Percentiles rank a stretch among this genome's conserved stretches.
Conservation (phyloP, 495 filamentous ascomycete species). For the Aspergillus leporis region DNA sequence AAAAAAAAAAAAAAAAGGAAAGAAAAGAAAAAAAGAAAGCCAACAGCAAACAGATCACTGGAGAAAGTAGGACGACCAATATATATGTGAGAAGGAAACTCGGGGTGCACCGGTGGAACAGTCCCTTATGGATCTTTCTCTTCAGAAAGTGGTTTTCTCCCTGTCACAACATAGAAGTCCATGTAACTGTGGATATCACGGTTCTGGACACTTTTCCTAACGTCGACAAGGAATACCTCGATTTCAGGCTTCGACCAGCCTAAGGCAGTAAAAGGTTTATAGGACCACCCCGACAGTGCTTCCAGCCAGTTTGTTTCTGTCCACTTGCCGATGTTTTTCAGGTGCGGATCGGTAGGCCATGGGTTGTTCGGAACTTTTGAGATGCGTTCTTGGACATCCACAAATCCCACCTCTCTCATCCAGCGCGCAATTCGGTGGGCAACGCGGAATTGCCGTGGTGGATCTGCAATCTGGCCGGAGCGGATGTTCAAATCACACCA, state of each 20-base stretch:
- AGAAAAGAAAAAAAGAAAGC: not conserved
- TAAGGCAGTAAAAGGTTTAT: slow-evolving; percentile 43
- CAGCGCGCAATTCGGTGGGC: slow-evolving; percentile 53
- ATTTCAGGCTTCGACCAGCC: slow-evolving; percentile 52
- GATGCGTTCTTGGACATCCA: slow-evolving; percentile 57
- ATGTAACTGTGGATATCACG: slow-evolving; percentile 55
- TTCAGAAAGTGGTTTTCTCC: slow-evolving; percentile 48
- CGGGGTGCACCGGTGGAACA: not conserved
- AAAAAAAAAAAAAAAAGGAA: slow-evolving; percentile 1
- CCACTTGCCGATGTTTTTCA: slow-evolving; percentile 50
- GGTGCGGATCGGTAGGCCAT: slow-evolving; percentile 58
- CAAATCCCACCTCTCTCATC: slow-evolving; percentile 62
- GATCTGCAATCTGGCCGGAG: slow-evolving; percentile 48
- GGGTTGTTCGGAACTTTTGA: slow-evolving; percentile 59
- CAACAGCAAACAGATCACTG: not conserved
- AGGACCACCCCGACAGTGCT: slow-evolving; percentile 47
- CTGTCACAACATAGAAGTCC: slow-evolving; percentile 54
- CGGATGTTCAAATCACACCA: slow-evolving; percentile 54
- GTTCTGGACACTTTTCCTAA: slow-evolving; percentile 56
- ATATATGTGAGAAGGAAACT: slow-evolving; percentile 10
- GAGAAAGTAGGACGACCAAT: not conserved
- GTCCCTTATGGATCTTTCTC: slow-evolving; percentile 20
- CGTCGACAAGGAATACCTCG: slow-evolving; percentile 60
- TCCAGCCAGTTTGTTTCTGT: slow-evolving; percentile 43
- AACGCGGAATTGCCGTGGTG: slow-evolving; percentile 51